Percentiles rank a stretch among this genome's conserved stretches.
Conservation (phyloP, 805 yeast species). For the Candida pseudofarinosa region DNA sequence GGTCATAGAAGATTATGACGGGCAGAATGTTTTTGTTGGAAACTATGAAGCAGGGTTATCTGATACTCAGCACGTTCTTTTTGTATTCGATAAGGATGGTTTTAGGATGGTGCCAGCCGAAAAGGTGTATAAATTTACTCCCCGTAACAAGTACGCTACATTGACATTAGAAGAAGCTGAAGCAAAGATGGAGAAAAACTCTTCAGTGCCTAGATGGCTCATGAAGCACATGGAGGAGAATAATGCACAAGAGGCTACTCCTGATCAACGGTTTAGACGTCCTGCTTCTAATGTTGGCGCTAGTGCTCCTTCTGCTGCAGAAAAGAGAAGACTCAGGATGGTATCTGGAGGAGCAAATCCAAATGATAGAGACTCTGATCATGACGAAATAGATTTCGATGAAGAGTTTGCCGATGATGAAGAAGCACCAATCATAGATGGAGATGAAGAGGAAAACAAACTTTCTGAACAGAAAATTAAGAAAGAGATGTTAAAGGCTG, state of each 20-base stretch:
- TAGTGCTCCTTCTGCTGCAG: conserved; percentile 7
- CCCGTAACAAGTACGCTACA: conserved; percentile 89
- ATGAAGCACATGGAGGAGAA: conserved; percentile 81
- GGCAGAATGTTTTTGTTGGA: conserved; percentile 91
- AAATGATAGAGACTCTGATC: conserved; percentile 64
- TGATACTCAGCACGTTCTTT: conserved; percentile 73
- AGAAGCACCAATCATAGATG: conserved; percentile 97
- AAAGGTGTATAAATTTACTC: conserved; percentile 89
- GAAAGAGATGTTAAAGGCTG: conserved; percentile 79
- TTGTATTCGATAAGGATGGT: conserved; percentile 81
- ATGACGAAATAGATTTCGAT: conserved; percentile 89
- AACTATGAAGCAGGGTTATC: conserved; percentile 87
- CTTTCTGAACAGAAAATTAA: conserved; percentile 82
- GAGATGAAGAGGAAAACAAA: conserved; percentile 91
- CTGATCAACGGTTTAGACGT: conserved; percentile 46
- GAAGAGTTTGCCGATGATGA: conserved; percentile 98
- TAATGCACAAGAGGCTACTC: conserved; percentile 39
- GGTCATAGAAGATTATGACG: conserved; percentile 97
- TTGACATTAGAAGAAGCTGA: conserved; percentile 95
- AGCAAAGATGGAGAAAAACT: conserved; percentile 80
- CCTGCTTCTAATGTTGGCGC: conserved; percentile 6
- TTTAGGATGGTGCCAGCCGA: conserved; percentile 95
- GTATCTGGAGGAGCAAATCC: conserved; percentile 40
- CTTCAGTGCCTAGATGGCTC: conserved; percentile 85
- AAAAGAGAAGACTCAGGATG: conserved; percentile 27